These are phyloP conservation scores for Fusarium denticulatum DNA, from an alignment of 2,329 filamentous ascomycete genomes.

Conservation along the genomic window DNA sequence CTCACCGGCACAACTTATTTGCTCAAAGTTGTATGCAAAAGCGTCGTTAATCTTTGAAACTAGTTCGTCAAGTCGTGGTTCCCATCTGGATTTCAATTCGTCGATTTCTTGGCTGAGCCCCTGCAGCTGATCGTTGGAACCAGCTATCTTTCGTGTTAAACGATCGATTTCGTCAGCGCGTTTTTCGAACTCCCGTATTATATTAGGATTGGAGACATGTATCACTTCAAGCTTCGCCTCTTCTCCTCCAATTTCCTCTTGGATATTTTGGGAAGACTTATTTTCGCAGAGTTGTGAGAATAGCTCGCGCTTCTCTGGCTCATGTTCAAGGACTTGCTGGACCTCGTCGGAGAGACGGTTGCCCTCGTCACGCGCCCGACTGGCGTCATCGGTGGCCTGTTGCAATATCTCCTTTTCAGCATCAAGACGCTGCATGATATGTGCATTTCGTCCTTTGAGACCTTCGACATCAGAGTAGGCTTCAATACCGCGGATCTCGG, in stretches of 20 bases:
- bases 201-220: slow-evolving; percentile 77
- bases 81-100: slow-evolving; percentile 78
- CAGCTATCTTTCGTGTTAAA: slow-evolving; percentile 66
- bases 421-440: slow-evolving; percentile 65
- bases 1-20: slow-evolving; percentile 94
- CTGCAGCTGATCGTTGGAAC: slow-evolving; percentile 64
- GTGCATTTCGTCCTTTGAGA: slow-evolving; percentile 71
- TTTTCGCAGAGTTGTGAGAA: slow-evolving; percentile 57
- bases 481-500: slow-evolving; percentile 78
- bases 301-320: slow-evolving; percentile 52
- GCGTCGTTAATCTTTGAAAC: slow-evolving; percentile 86
- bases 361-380: slow-evolving; percentile 50
- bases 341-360: slow-evolving; percentile 49
- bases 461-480: slow-evolving; percentile 81
- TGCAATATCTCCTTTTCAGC: slow-evolving; percentile 52
- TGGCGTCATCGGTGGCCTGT: slow-evolving; percentile 52
- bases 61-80: slow-evolving; percentile 82
- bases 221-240: slow-evolving; percentile 81
- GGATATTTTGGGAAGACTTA: slow-evolving; percentile 70
- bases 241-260: slow-evolving; percentile 78
- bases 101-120: slow-evolving; percentile 67
- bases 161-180: slow-evolving; percentile 76
- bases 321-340: slow-evolving; percentile 51
- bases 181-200: slow-evolving; percentile 80
- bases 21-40: slow-evolving; percentile 91